Evolutionary conservation across 331 rosid genomes (phyloP).

Genomic region (Pyrus hybrid): DNA sequence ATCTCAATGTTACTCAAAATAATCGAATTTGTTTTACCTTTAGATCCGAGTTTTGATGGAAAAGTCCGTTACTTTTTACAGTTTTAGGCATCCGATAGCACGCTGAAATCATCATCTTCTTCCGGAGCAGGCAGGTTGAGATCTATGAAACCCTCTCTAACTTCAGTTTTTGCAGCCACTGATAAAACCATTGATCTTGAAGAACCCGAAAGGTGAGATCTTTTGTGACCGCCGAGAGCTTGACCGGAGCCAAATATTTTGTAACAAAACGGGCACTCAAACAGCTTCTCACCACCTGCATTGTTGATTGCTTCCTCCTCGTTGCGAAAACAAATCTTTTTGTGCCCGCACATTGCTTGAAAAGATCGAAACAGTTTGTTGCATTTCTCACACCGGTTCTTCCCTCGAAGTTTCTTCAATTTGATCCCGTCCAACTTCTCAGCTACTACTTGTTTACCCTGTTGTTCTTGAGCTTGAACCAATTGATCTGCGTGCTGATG

Average conservation of each 20-base stretch:
- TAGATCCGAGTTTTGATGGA: constrained; percentile 8
- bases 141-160: constrained; percentile 39
- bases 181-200: not conserved
- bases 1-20: constrained; percentile 12
- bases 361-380: constrained; percentile 50
- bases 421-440: constrained; percentile 28
- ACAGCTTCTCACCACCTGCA: constrained; percentile 29
- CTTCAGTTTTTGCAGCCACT: not conserved
- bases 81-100: constrained; percentile 39
- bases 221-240: constrained; percentile 90
- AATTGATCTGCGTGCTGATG: not conserved
- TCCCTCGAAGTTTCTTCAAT: constrained; percentile 23
- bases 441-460: not conserved
- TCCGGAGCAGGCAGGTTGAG: constrained; percentile 62
- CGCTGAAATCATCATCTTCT: constrained; percentile 48
- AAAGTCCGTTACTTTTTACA: not conserved
- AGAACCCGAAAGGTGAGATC: constrained; percentile 54
- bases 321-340: constrained; percentile 27
- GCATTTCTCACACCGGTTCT: constrained; percentile 43
- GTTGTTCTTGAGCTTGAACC: constrained; percentile 4
- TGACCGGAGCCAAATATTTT: constrained; percentile 76
- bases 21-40: constrained; percentile 2
- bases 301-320: constrained; percentile 22
- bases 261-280: constrained; percentile 63
- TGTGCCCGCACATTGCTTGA: constrained; percentile 55